A percentile compares a stretch with the other conserved stretches of the same genome.
Evolutionary conservation across 345 rosid species (phyloP).

Genomic region (Acer campestre): DNA sequence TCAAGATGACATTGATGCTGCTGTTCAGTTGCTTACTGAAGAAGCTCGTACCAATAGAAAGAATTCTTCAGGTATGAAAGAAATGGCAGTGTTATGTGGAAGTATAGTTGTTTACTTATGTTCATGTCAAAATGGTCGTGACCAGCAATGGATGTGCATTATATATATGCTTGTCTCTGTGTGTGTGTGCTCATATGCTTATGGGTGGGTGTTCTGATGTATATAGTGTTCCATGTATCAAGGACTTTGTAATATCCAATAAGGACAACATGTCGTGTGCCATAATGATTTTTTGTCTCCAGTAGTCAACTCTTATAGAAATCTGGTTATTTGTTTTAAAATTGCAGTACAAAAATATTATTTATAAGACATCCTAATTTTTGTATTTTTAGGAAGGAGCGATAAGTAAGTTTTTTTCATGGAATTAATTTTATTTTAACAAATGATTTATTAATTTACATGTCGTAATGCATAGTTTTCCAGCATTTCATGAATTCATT

Average conservation of each 20-base stretch:
- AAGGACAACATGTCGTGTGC: background rate
- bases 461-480: background rate
- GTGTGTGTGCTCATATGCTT: background rate
- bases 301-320: background rate
- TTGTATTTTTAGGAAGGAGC: background rate
- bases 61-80: conserved; percentile 61
- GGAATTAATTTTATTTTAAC: conserved; percentile 6
- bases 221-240: background rate
- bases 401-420: background rate
- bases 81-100: conserved; percentile 8
- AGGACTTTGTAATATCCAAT: background rate
- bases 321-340: background rate
- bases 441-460: background rate
- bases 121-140: conserved; percentile 4
- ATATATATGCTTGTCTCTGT: background rate
- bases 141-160: background rate
- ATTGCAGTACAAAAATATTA: background rate
- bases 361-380: background rate
- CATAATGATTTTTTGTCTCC: background rate
- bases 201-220: background rate
- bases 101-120: background rate
- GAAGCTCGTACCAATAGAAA: conserved; percentile 65
- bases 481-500: conserved; percentile 7
- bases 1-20: conserved; percentile 91
- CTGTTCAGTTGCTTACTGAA: conserved; percentile 67